Evolutionary conservation across 495 filamentous ascomycete genomes (phyloP).

Genomic region (Ramalina intermedia): DNA sequence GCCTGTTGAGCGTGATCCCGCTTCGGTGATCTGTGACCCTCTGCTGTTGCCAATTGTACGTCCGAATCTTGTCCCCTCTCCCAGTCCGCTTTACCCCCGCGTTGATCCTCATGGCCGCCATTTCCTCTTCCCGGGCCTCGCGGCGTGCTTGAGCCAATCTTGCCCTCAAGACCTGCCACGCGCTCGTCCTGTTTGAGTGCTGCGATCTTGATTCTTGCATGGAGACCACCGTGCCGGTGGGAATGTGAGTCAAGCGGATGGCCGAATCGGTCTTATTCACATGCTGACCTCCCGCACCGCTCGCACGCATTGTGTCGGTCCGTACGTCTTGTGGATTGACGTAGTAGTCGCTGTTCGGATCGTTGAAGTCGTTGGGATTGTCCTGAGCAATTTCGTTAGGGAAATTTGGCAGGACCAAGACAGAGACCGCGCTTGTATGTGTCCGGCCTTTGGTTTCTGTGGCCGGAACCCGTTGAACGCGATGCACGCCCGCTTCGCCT

Average conservation of each 20-base stretch:
- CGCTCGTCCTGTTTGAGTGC: constrained; percentile 68
- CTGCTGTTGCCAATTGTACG: constrained; percentile 90
- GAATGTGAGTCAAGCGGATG: constrained; percentile 82
- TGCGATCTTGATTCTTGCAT: constrained; percentile 94
- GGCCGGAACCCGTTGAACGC: constrained; percentile 81
- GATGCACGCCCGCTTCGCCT: constrained; percentile 83
- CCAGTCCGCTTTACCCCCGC: constrained; percentile 68
- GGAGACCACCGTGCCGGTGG: constrained; percentile 68
- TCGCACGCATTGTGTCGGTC: constrained; percentile 78
- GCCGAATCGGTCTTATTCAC: constrained; percentile 97
- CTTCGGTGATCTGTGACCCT: constrained; percentile 88
- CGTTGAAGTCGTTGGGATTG: constrained; percentile 42
- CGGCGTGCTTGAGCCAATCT: constrained; percentile 66
- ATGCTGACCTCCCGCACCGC: constrained; percentile 89
- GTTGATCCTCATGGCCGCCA: constrained; percentile 55
- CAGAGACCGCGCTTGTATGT: constrained; percentile 82
- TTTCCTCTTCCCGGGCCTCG: constrained; percentile 74
- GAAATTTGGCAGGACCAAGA: constrained; percentile 81
- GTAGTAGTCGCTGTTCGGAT: constrained; percentile 83
- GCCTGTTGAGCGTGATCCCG: constrained; percentile 66
- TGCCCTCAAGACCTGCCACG: constrained; percentile 74
- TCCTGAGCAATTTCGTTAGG: constrained; percentile 37
- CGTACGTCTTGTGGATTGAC: constrained; percentile 75
- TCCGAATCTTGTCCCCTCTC: constrained; percentile 83
- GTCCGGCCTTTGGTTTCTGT: constrained; percentile 83